Percentiles rank a stretch among this genome's conserved stretches.
Evolutionary conservation across 129 eudicot genomes (phyloP).

Genomic region (Apium graveolens): DNA sequence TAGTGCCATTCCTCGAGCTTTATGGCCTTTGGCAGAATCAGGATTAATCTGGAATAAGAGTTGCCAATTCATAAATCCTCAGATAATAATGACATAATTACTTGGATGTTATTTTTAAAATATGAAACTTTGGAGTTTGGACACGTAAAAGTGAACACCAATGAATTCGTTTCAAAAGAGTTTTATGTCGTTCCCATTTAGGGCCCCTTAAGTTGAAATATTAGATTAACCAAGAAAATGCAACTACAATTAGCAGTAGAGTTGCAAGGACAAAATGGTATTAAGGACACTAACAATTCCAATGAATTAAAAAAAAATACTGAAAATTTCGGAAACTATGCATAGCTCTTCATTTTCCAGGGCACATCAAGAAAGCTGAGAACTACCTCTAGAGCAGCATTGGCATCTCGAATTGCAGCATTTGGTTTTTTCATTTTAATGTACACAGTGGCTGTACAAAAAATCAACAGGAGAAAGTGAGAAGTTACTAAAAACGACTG

Average conservation of each 20-base stretch:
- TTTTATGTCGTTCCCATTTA: background rate
- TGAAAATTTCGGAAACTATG: too few relatives aligned
- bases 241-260: background rate
- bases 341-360: too few relatives aligned
- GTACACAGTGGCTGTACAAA: slow-evolving; percentile 59
- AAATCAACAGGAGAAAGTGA: too few relatives aligned
- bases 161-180: too few relatives aligned
- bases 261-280: background rate
- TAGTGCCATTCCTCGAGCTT: slow-evolving; percentile 84
- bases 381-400: slow-evolving; percentile 82
- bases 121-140: too few relatives aligned
- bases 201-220: too few relatives aligned
- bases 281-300: background rate
- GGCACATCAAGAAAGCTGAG: slow-evolving; percentile 10
- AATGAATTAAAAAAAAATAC: too few relatives aligned
- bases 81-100: background rate
- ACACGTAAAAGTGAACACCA: background rate
- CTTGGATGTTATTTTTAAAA: background rate
- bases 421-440: slow-evolving; percentile 97
- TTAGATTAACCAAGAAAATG: too few relatives aligned
- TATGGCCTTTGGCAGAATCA: slow-evolving; percentile 95
- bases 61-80: background rate
- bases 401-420: slow-evolving; percentile 94
- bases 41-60: slow-evolving; percentile 59
- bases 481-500: background rate